These are phyloP conservation scores for Trypanosomatidae sp. DNA, from an alignment of 208 protist genomes.

Conservation along the genomic window DNA sequence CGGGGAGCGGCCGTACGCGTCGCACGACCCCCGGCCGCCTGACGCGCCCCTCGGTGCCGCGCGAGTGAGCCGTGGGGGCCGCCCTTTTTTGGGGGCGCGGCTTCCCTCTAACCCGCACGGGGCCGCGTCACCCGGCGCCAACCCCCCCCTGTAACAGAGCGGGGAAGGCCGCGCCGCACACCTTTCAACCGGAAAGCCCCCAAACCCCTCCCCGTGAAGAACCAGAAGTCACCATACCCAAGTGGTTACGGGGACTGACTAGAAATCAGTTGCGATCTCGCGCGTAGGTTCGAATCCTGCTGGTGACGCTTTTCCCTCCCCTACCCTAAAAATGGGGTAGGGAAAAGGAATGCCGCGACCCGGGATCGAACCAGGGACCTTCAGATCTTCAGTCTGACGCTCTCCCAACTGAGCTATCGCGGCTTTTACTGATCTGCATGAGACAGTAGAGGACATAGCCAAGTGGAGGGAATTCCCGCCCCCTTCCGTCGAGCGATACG, in stretches of 20 bases:
- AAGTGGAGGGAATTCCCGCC: too few species aligned
- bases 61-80: conserved; percentile 3
- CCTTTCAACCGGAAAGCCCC: background rate
- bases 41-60: conserved; percentile 10
- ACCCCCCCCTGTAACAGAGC: too few species aligned
- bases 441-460: background rate
- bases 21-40: conserved; percentile 6
- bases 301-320: conserved; percentile 42
- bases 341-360: conserved; percentile 72
- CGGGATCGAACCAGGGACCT: conserved; percentile 90
- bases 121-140: too few species aligned
- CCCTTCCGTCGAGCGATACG: too few species aligned
- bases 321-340: background rate
- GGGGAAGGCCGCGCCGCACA: too few species aligned
- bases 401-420: conserved; percentile 90
- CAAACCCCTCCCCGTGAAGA: background rate
- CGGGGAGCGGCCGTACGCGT: conserved; percentile 10
- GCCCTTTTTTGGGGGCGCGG: background rate
- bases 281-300: conserved; percentile 84
- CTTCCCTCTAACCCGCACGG: background rate
- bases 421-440: conserved; percentile 20
- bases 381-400: conserved; percentile 92
- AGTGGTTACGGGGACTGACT: conserved; percentile 89
- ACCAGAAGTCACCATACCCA: conserved; percentile 58
- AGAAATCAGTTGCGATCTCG: conserved; percentile 85